Base-by-base conservation (phyloP, 2,329 filamentous ascomycete species). In the Calonectria pteridis region DNA sequence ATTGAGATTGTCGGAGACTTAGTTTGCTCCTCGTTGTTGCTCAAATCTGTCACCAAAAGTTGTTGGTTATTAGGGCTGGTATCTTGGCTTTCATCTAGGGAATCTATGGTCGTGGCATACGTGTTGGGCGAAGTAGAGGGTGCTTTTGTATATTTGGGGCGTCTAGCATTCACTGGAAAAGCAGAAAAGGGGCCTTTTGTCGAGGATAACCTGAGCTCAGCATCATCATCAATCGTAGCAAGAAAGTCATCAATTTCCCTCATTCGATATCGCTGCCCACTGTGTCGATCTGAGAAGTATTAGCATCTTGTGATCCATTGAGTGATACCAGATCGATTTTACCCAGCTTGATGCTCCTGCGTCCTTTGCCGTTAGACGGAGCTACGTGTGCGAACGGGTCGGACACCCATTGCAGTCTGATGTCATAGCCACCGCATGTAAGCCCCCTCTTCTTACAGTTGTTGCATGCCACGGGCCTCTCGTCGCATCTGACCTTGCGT, bases 401-500 rank as follows among this genome's bases (percentile, higher is more conserved):
- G 13, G 71, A 73, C 11, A 73, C 35, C 71, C 71, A 73, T 33
- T 73, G 71, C 33, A 73, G 51, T 53, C 67, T 53, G 18, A 73
- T 73, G 5, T 70, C 71, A 66, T 73, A 73, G n/a, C 71, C 71
- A 10, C 71, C 71, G 10, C 71, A 73, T 3, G 53, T 13, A 16
- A 73, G 23, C 14, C 71, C 71, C 37, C 67, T 66, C 26, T 63
- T 75, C 50, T 74, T 72, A n/a, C 74, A 75, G 40, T 75, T 75
- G 23, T 29, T 59, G 51, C 74, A 75, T 9, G 72, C 62, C 2
- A 49, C n/a, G 14, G 69, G 72, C 18, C 65, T 62, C 29, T 74
- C 72, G 18, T 75, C 74, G 37, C 74, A 75, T 37, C 74, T 37
- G 26, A 75, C 69, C 26, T 75, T 75, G 14, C 74, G 72, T 26